Evolutionary conservation across 148 eudicot species (phyloP).

Genomic region (Beta vulgaris): DNA sequence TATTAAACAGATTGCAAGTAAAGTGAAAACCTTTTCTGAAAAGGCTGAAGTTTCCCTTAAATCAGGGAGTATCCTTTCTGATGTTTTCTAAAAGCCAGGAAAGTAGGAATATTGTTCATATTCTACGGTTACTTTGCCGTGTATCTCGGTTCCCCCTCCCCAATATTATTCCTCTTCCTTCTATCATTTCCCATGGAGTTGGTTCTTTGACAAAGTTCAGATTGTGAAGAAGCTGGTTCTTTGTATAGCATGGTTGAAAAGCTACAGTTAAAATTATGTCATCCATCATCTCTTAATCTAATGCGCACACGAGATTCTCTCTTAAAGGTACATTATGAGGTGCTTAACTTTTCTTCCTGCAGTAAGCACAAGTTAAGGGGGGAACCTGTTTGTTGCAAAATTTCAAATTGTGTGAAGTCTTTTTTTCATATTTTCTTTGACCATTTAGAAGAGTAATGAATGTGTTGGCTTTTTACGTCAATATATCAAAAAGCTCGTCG

Average conservation of each 20-base stretch:
- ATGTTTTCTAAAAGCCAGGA: slow-evolving; percentile 5
- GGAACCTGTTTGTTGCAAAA: neutral
- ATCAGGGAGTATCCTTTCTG: slow-evolving; percentile 69
- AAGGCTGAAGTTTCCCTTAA: slow-evolving; percentile 54
- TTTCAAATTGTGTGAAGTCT: neutral
- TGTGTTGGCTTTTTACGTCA: neutral
- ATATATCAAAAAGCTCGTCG: neutral
- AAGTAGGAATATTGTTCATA: neutral
- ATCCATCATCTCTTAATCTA: slow-evolving; percentile 66
- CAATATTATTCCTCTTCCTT: neutral
- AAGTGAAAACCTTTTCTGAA: slow-evolving; percentile 59
- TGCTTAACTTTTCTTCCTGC: neutral
- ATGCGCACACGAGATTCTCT: slow-evolving; percentile 83
- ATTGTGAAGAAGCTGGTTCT: slow-evolving; percentile 51
- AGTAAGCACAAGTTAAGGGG: neutral
- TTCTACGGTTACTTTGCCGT: neutral
- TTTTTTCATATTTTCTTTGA: neutral
- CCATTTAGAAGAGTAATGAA: neutral
- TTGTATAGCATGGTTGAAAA: slow-evolving; percentile 59
- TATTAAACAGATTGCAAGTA: slow-evolving; percentile 47
- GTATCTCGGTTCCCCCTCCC: neutral
- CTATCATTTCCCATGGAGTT: neutral
- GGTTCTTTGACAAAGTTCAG: slow-evolving; percentile 58
- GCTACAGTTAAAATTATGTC: slow-evolving; percentile 59
- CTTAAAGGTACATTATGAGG: slow-evolving; percentile 48